Evolutionary conservation across 441 rosid genomes (phyloP).

Genomic region (Omphalea diandra): DNA sequence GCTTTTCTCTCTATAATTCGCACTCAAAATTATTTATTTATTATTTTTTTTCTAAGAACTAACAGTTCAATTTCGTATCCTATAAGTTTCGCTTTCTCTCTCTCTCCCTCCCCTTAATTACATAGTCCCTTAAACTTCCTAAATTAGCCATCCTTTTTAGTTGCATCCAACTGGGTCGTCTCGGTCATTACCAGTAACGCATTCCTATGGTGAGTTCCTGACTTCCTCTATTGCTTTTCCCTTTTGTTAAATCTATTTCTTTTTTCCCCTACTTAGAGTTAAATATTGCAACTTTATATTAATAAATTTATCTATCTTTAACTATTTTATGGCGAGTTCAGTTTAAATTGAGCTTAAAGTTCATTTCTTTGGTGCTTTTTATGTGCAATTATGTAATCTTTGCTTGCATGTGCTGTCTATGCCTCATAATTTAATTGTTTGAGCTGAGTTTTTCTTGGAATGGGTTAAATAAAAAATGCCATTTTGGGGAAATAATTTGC

Average conservation of each 20-base stretch:
- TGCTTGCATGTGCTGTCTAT: not conserved
- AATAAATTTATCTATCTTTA: not conserved
- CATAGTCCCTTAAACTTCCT: not conserved
- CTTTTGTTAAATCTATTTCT: not conserved
- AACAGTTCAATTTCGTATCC: conserved; percentile 6
- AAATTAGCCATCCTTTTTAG: not conserved
- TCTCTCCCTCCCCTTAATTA: conserved; percentile 3
- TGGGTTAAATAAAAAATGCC: not conserved
- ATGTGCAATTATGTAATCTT: not conserved
- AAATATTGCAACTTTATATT: not conserved
- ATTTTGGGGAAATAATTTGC: not conserved
- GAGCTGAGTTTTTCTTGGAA: not conserved
- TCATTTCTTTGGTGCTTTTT: conserved; percentile 6
- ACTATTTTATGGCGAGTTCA: not conserved
- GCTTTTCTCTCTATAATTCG: not conserved
- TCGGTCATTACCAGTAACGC: not conserved
- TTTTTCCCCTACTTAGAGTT: not conserved
- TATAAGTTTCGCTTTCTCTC: not conserved
- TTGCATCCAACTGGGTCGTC: conserved; percentile 21
- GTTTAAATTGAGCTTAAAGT: conserved; percentile 17
- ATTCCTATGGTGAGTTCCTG: conserved; percentile 40
- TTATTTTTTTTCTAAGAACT: too few relatives aligned
- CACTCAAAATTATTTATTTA: conserved; percentile 6
- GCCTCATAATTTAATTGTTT: too few relatives aligned
- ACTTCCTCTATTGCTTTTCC: not conserved